These are phyloP conservation scores for Goniomonas avonlea DNA, from an alignment of 78 protist genomes.

Conservation along the genomic window DNA sequence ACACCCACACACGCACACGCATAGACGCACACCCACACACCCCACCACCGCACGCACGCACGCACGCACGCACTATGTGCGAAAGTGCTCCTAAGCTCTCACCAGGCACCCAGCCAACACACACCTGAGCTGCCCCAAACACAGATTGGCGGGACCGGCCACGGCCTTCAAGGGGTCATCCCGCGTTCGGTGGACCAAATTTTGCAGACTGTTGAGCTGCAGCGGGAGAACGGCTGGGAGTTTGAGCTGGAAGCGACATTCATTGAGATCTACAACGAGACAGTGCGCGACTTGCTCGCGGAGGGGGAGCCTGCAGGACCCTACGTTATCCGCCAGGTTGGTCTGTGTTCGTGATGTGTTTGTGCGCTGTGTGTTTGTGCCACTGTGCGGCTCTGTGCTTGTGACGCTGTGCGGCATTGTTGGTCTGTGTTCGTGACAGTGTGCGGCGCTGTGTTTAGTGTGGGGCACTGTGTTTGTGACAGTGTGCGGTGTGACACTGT, in stretches of 20 bases:
- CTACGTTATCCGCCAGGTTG: background rate
- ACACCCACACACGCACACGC: too few species aligned
- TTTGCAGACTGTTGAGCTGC: background rate
- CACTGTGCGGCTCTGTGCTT: too few species aligned
- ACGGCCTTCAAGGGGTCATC: constrained; percentile 10
- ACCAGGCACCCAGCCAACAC: too few species aligned
- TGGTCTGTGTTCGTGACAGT: too few species aligned
- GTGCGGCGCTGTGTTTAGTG: too few species aligned
- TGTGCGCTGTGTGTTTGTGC: too few species aligned
- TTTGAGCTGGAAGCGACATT: constrained; percentile 9
- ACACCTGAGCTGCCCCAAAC: too few species aligned
- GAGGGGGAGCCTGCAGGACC: background rate
- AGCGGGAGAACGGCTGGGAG: background rate
- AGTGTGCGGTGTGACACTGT: too few species aligned
- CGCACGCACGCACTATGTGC: background rate
- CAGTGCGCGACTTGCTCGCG: constrained; percentile 16
- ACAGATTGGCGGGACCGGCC: background rate
- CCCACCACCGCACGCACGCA: background rate
- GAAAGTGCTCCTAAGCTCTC: background rate
- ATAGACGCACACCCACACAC: too few species aligned
- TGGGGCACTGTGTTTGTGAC: too few species aligned
- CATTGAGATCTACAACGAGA: constrained; percentile 38
- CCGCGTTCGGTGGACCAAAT: constrained; percentile 25
- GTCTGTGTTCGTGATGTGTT: background rate
- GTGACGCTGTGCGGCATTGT: too few species aligned